Evolutionary conservation across 2,329 filamentous ascomycete genomes (phyloP), one percentile per base, ranked within the genome.

Genomic region (Neophaeococcomyces aloes): DNA sequence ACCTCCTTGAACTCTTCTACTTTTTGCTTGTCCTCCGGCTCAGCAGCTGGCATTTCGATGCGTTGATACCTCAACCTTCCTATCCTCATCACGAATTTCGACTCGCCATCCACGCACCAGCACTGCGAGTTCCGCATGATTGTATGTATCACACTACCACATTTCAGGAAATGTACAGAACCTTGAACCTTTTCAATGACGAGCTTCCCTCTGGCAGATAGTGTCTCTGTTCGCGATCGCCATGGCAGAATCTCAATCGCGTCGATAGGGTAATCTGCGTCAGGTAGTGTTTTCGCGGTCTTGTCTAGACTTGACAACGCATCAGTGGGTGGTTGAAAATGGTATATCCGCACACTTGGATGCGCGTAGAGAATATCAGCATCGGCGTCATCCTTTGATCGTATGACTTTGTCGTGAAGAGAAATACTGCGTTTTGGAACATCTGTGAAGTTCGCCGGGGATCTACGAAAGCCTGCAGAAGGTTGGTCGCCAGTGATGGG

Each of bases 91-190:
- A 94, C 83, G 54, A 94, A 94, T 54, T 81, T 86, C 31, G 82
- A 82, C 44, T 80, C 75, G 45, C 86, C 83, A 60, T 93, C 85
- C 25, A 95, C 83, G 60, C 84, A 93, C 88, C 88, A 95, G 59
- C 84, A 93, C 63, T 94, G 87, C 46, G 86, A 93, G 61, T 86
- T 86, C 18, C 85, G 86, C 41, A 95, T 67, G 49, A 95, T 91
- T 8, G 88, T 83, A 56, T 91, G 85, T 14, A 94, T 72, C 13
- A 88, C 81, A 44, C 78, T 79, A 10, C 51, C 51, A 13, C 47
- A 45, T 62, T 83, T 89, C 7, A 95, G 71, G 57, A 94, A 95
- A 10, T 86, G 84, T 13, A 91, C 85, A 7, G 86, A 86, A 15
- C 86, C 84, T 6, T 84, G 83, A 27, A 91, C 83, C 56, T 84